Percentiles rank a stretch among this genome's conserved stretches.
phyloP scores from a whole-genome alignment of 768 basidiomycete genomes.

The Vararia minispora region DNA sequence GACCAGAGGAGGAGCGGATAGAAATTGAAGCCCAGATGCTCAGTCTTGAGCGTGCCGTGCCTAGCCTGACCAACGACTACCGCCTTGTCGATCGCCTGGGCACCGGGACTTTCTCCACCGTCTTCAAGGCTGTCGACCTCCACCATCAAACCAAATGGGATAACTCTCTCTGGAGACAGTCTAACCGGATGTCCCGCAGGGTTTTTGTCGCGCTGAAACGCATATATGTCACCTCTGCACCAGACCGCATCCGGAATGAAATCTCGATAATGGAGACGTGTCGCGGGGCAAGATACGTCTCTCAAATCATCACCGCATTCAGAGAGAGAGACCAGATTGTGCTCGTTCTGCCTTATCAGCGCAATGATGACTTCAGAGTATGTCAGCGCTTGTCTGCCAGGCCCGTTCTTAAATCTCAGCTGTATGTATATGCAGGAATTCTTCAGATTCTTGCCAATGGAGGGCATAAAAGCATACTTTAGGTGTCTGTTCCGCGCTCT shows the following conservation, averaged over 20 bases:
- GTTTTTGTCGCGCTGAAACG: slow-evolving; percentile 91
- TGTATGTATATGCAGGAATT: slow-evolving; percentile 53
- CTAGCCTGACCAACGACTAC: slow-evolving; percentile 58
- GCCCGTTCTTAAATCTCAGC: too few relatives aligned
- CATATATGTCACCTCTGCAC: slow-evolving; percentile 94
- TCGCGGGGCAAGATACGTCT: slow-evolving; percentile 77
- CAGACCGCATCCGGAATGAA: slow-evolving; percentile 87
- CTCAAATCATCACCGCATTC: slow-evolving; percentile 92
- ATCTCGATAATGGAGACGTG: slow-evolving; percentile 80
- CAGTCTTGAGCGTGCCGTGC: slow-evolving; percentile 56
- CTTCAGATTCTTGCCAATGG: slow-evolving; percentile 61
- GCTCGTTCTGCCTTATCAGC: slow-evolving; percentile 87
- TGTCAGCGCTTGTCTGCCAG: too few relatives aligned
- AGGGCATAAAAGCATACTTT: slow-evolving; percentile 77
- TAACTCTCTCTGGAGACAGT: slow-evolving; percentile 65
- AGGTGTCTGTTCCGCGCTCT: slow-evolving; percentile 85
- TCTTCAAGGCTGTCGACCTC: slow-evolving; percentile 94
- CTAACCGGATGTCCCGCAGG: slow-evolving; percentile 31
- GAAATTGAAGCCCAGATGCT: slow-evolving; percentile 72
- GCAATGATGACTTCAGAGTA: slow-evolving; percentile 89
- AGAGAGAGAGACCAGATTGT: slow-evolving; percentile 87
- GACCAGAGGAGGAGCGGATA: slow-evolving; percentile 52
- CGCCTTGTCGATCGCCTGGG: slow-evolving; percentile 82
- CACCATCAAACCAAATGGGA: slow-evolving; percentile 66
- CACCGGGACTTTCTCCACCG: slow-evolving; percentile 96